Percentiles rank a stretch among this genome's conserved stretches.
Evolutionary conservation across 495 filamentous ascomycete genomes (phyloP).

Genomic region (Barbatosphaeria neglecta): DNA sequence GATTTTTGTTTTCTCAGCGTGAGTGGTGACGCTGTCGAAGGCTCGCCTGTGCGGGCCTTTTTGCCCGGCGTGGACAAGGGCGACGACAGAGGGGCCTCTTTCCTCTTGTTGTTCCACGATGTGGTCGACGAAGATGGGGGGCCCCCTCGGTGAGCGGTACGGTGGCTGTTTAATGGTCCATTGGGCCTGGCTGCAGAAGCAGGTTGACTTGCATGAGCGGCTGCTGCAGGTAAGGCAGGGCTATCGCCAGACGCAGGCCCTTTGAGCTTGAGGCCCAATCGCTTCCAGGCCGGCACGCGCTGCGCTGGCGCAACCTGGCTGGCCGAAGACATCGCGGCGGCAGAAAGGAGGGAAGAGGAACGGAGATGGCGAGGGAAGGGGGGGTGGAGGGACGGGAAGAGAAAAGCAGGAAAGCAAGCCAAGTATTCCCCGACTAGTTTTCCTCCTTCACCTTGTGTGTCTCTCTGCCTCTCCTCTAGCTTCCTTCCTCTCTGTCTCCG

Average conservation of each 20-base stretch:
- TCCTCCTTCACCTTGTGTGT: too few species aligned
- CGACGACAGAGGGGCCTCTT: conserved; percentile 8
- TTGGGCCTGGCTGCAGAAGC: conserved; percentile 8
- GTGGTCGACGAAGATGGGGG: not conserved
- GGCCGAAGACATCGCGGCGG: conserved; percentile 22
- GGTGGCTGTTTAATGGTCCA: conserved; percentile 12
- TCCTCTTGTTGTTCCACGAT: conserved; percentile 10
- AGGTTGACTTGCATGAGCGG: not conserved
- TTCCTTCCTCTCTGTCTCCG: too few species aligned
- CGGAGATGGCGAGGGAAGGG: conserved; percentile 3
- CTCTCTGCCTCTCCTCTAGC: too few species aligned
- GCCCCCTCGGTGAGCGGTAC: not conserved
- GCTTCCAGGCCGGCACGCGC: conserved; percentile 64
- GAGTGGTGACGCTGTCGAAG: conserved; percentile 2
- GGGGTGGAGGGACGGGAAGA: conserved; percentile 4
- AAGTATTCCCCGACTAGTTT: too few species aligned
- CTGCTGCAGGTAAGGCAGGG: conserved; percentile 10
- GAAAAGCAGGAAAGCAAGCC: not conserved
- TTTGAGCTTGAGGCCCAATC: conserved; percentile 66
- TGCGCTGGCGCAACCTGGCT: conserved; percentile 18
- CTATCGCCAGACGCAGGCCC: conserved; percentile 39
- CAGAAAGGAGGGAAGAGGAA: conserved; percentile 3
- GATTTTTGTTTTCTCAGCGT: conserved; percentile 44
- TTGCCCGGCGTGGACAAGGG: conserved; percentile 8
- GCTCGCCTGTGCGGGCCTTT: conserved; percentile 11